Conservation (phyloP, 2,329 filamentous ascomycete species). For the Fusarium tjaetaba region DNA sequence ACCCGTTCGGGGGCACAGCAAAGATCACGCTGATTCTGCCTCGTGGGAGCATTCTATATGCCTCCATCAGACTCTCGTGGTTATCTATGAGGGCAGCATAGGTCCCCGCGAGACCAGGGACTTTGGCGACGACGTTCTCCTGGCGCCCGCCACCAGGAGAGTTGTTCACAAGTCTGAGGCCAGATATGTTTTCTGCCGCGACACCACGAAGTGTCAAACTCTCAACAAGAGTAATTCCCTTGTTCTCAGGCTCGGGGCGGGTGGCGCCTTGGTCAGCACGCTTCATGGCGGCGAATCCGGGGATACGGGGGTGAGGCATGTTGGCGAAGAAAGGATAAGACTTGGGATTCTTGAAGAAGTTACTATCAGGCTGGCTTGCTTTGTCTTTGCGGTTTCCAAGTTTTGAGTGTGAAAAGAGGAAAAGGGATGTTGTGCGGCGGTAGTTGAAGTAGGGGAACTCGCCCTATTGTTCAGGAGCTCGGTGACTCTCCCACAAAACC, state of each 20-base stretch:
- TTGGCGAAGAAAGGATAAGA: neutral
- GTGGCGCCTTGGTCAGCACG: neutral
- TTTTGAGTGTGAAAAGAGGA: neutral
- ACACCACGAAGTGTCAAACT: neutral
- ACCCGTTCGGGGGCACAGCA: neutral
- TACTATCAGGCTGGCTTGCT: neutral
- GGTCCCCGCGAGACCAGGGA: neutral
- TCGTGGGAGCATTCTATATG: accelerated
- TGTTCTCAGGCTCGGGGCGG: neutral
- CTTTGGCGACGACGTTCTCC: slow-evolving; percentile 6
- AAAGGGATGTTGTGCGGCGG: neutral
- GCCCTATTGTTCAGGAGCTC: neutral
- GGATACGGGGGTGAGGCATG: neutral
- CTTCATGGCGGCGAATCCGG: neutral
- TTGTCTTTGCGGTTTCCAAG: accelerated
- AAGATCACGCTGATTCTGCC: accelerated
- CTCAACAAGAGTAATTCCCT: neutral
- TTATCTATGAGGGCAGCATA: accelerated
- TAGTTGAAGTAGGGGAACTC: neutral
- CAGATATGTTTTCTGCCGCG: accelerated
- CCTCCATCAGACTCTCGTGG: accelerated
- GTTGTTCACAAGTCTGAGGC: neutral
- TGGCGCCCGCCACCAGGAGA: slow-evolving; percentile 1
- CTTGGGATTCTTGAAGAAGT: neutral
- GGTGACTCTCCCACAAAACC: neutral